Percentiles rank a stretch among this genome's conserved stretches.
These are phyloP conservation scores for Suillus sp. DNA, from an alignment of 768 basidiomycete species.

Conservation along the genomic window DNA sequence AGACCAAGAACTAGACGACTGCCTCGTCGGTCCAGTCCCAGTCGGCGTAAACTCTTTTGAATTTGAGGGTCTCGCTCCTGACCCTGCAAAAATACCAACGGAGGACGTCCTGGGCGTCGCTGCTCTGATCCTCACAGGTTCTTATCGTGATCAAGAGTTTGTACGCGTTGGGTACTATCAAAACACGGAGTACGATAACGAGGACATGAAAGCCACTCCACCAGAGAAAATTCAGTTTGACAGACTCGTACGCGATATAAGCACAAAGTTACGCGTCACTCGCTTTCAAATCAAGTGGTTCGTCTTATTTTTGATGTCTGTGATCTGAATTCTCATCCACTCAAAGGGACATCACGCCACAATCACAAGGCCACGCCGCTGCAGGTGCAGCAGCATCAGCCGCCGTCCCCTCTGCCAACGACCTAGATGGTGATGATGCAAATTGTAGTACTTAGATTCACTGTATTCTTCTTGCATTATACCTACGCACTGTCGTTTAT, in stretches of 20 bases:
- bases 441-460: constrained; percentile 6
- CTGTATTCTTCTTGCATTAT: neutral
- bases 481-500: neutral
- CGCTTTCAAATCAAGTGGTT: constrained; percentile 89
- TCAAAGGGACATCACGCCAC: constrained; percentile 64
- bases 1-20: constrained; percentile 97
- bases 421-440: constrained; percentile 50
- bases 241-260: constrained; percentile 82
- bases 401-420: constrained; percentile 72
- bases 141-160: constrained; percentile 96
- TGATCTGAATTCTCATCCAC: neutral
- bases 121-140: constrained; percentile 94
- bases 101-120: constrained; percentile 96
- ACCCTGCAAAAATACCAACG: constrained; percentile 79
- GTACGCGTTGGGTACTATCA: constrained; percentile 99
- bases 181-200: constrained; percentile 97
- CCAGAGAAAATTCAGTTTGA: constrained; percentile 75
- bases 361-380: constrained; percentile 46
- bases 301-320: constrained; percentile 26
- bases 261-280: constrained; percentile 90
- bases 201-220: constrained; percentile 81
- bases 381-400: constrained; percentile 70
- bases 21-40: constrained; percentile 96
- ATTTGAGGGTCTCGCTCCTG: constrained; percentile 86
- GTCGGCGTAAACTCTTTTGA: constrained; percentile 97